Evolutionary conservation across 352 stramenopile genomes (phyloP).

Genomic region (Paralagenidium karlingii): DNA sequence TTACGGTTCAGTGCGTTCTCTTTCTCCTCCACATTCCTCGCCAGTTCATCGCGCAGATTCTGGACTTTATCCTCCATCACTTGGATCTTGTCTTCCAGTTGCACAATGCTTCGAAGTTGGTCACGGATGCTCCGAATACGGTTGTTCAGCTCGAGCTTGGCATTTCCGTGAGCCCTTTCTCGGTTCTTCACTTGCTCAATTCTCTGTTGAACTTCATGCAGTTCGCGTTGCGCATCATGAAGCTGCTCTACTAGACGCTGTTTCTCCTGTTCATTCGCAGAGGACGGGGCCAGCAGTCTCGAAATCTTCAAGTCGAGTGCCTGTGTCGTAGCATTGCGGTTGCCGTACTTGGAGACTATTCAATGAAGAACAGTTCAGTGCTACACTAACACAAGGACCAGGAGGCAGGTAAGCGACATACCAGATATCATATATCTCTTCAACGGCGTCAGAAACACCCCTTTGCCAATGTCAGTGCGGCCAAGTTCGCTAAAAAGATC

Average conservation of each 20-base stretch:
- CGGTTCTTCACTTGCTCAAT: too few relatives aligned
- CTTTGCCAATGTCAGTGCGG: conserved; percentile 36
- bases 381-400: background rate
- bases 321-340: conserved; percentile 71
- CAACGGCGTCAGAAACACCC: conserved; percentile 65
- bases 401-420: too few relatives aligned
- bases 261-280: conserved; percentile 70
- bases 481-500: conserved; percentile 53
- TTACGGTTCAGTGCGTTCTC: too few relatives aligned
- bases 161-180: too few relatives aligned
- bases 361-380: background rate
- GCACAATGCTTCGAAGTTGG: too few relatives aligned
- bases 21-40: conserved; percentile 2
- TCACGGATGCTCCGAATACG: too few relatives aligned
- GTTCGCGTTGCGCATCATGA: conserved; percentile 20
- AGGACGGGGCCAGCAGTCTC: conserved; percentile 47
- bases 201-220: conserved; percentile 37
- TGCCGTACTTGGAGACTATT: conserved; percentile 71
- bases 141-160: too few relatives aligned
- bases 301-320: conserved; percentile 69
- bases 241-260: conserved; percentile 36
- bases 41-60: background rate
- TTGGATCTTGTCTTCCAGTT: too few relatives aligned
- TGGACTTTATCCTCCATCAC: too few relatives aligned
- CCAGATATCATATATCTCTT: conserved; percentile 81